Percentiles rank a stretch among this genome's conserved stretches.
These are phyloP conservation scores for Stevia rebaudiana DNA, from an alignment of 140 eudicot species.

Conservation along the genomic window DNA sequence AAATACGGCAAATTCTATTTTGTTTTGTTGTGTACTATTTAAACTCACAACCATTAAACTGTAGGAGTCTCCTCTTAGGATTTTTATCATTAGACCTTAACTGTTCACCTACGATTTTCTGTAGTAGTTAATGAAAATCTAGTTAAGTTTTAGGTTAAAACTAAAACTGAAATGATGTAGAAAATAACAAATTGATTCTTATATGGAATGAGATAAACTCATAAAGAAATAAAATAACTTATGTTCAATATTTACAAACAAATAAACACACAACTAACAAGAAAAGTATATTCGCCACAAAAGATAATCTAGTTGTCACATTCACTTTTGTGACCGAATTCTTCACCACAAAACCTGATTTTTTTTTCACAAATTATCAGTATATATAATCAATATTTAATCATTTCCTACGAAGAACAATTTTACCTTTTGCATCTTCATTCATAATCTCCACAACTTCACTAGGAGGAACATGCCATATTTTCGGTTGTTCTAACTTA, in stretches of 20 bases:
- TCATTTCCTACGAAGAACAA: slow-evolving; percentile 50
- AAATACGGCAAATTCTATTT: no score
- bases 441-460: slow-evolving; percentile 52
- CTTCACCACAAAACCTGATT: not conserved
- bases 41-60: no score
- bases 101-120: no score
- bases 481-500: slow-evolving; percentile 48
- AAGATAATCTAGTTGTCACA: not conserved
- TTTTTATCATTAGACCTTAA: no score
- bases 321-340: not conserved
- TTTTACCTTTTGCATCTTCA: slow-evolving; percentile 81
- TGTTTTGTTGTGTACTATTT: no score
- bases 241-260: not conserved
- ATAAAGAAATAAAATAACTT: no score
- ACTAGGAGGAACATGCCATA: slow-evolving; percentile 61
- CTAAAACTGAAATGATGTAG: no score
- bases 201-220: no score
- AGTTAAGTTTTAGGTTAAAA: no score
- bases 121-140: no score
- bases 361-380: not conserved
- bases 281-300: not conserved
- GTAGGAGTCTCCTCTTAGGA: no score
- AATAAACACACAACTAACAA: not conserved
- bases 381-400: not conserved
- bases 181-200: no score